Base-by-base conservation (phyloP, 805 yeast species). In the Alloascoidea africana region DNA sequence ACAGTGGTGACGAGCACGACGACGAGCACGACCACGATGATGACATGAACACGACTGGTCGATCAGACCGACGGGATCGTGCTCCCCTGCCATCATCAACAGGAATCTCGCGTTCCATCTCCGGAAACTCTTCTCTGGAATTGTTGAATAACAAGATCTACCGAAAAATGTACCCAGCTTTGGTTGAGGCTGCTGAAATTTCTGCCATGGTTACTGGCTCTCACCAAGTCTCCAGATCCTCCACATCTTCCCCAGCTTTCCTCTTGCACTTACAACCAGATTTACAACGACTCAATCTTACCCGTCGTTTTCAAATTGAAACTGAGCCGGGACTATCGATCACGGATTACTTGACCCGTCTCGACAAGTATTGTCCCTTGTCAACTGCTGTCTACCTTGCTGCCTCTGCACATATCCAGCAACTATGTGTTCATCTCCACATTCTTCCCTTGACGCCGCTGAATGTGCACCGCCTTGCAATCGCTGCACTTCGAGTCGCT, bases 401-500 rank as follows among this genome's bases (percentile, higher is more conserved):
- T 0, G 54, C 63, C 4, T 55, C 58, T 1, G 42, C 49, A 17
- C 54, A 56, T 39, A 45, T 60, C n/a, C 53, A 52, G 41, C 42
- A 53, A 13, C 39, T 58, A 33, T 52, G 59, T 34, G 48, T 58
- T 14, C 53, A 49, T 15, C 42, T 41, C 14, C 46, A 46, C 17
- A 42, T 42, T 14, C 42, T 59, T 17, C 59, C 61, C 4, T 42
- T 67, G 6, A 46, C 63, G 13, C 48, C 49, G 1, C 46, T 49
- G 4, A 58, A 64, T 33, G 59, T 58, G 1, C 69, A 67, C 48
- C 49, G 74, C 13, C 39, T 68, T 17, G 56, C 66, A 11, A 53
- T 66, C 23, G 69, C 71, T 0, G 53, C 63, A 8, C 52, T 66
- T 14, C 50, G 72, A 3, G 47, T 68, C 1, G 65, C 72, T 5